Percentiles rank a stretch among this genome's conserved stretches.
Evolutionary conservation across 371 early-diverging fungal species (phyloP).

Genomic region (Lichtheimia corymbifera): DNA sequence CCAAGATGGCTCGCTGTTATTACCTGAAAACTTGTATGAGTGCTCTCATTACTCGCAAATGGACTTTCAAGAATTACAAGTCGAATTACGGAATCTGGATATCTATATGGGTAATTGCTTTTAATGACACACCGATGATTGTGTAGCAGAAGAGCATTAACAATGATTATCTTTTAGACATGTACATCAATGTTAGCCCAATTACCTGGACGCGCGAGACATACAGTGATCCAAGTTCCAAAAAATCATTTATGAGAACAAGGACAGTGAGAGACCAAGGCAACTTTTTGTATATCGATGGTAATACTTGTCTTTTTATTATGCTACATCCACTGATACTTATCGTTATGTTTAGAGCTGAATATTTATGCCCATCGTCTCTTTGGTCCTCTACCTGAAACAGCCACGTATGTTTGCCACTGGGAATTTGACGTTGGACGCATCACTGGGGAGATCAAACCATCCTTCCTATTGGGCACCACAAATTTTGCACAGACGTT

Average conservation of each 20-base stretch:
- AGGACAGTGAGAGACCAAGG: constrained; percentile 41
- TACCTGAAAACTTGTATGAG: constrained; percentile 79
- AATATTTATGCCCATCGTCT: constrained; percentile 70
- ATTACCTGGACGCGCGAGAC: constrained; percentile 62
- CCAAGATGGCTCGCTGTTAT: constrained; percentile 58
- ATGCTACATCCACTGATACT: not conserved
- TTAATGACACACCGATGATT: not conserved
- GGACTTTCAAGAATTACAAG: constrained; percentile 64
- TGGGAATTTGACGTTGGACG: constrained; percentile 73
- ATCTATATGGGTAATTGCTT: constrained; percentile 60
- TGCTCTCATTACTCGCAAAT: constrained; percentile 60
- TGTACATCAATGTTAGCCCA: constrained; percentile 66
- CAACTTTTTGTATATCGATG: constrained; percentile 65
- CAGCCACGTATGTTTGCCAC: constrained; percentile 70
- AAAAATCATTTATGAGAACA: constrained; percentile 30
- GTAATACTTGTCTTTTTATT: constrained; percentile 25
- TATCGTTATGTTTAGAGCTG: constrained; percentile 39
- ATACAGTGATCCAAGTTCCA: constrained; percentile 26
- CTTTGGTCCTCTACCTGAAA: constrained; percentile 76
- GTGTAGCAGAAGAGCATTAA: not conserved
- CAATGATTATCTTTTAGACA: constrained; percentile 38
- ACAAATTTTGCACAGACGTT: constrained; percentile 64
- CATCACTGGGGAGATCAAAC: constrained; percentile 73
- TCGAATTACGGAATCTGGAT: constrained; percentile 68
- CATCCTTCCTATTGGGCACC: constrained; percentile 62